Evolutionary conservation across 345 rosid genomes (phyloP).

Genomic region (Zanthoxylum bungeanum): DNA sequence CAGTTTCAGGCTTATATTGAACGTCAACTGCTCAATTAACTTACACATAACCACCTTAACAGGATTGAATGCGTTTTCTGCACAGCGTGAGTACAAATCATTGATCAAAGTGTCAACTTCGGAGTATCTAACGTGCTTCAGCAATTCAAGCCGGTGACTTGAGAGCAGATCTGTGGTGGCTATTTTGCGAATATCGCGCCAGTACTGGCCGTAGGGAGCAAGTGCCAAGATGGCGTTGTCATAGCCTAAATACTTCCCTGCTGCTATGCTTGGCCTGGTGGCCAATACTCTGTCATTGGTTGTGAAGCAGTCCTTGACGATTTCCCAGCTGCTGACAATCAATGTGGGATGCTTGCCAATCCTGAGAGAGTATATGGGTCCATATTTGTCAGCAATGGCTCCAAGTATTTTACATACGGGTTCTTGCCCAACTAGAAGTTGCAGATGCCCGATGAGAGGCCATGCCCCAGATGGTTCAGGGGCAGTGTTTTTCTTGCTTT

Average conservation of each 20-base stretch:
- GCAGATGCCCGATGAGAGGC: slow-evolving; percentile 71
- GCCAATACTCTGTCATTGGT: slow-evolving; percentile 51
- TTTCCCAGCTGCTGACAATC: slow-evolving; percentile 43
- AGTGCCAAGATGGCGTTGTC: slow-evolving; percentile 44
- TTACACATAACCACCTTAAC: slow-evolving; percentile 30
- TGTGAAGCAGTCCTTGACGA: slow-evolving; percentile 47
- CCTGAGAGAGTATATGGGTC: slow-evolving; percentile 55
- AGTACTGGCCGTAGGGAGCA: slow-evolving; percentile 59
- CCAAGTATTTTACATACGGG: slow-evolving; percentile 45
- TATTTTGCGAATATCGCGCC: slow-evolving; percentile 66
- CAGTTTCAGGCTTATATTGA: slow-evolving; percentile 47
- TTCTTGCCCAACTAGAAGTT: slow-evolving; percentile 31
- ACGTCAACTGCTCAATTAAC: slow-evolving; percentile 43
- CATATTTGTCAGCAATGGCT: slow-evolving; percentile 41
- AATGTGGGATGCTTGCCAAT: slow-evolving; percentile 37
- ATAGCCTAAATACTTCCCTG: slow-evolving; percentile 57
- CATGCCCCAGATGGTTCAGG: slow-evolving; percentile 55
- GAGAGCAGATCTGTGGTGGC: slow-evolving; percentile 54
- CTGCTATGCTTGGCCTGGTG: slow-evolving; percentile 46
- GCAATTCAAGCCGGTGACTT: slow-evolving; percentile 36
- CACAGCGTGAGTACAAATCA: slow-evolving; percentile 30
- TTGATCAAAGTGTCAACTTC: slow-evolving; percentile 42
- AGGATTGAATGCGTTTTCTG: not conserved
- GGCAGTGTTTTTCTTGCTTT: not conserved
- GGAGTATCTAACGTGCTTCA: slow-evolving; percentile 37